Evolutionary conservation across 805 yeast species (phyloP).

Genomic region (Barnettozyma sucrosica): DNA sequence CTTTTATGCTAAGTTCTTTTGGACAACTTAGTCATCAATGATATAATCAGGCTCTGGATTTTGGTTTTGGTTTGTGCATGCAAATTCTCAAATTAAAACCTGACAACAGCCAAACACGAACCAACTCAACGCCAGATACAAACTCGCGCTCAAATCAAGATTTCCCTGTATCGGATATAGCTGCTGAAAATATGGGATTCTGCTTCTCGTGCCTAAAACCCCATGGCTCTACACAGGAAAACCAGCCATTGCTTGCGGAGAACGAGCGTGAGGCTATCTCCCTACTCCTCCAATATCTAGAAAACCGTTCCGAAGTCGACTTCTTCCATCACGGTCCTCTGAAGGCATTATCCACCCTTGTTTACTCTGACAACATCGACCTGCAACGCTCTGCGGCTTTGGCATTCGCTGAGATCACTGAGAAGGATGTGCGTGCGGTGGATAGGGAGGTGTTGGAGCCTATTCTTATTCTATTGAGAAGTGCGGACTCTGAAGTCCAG

Average conservation of each 20-base stretch:
- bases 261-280: constrained; percentile 96
- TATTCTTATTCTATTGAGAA: constrained; percentile 77
- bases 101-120: background rate
- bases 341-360: constrained; percentile 85
- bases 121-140: background rate
- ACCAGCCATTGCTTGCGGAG: constrained; percentile 84
- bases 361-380: constrained; percentile 90
- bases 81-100: background rate
- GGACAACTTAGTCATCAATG: background rate
- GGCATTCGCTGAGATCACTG: constrained; percentile 98
- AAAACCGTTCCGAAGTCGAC: constrained; percentile 82
- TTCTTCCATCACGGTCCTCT: constrained; percentile 82
- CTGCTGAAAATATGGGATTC: constrained; percentile 37
- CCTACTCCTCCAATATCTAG: constrained; percentile 80
- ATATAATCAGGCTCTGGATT: background rate
- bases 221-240: constrained; percentile 28
- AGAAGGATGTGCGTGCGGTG: constrained; percentile 88
- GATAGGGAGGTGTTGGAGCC: constrained; percentile 91
- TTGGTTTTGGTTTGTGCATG: too few relatives aligned
- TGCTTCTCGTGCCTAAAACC: constrained; percentile 41
- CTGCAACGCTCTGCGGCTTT: constrained; percentile 95
- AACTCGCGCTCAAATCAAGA: background rate
- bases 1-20: background rate
- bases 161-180: background rate
- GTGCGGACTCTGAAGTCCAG: constrained; percentile 90